Conservation (phyloP, 75 land plant genomes). For the Adiantum capillusveneris region DNA sequence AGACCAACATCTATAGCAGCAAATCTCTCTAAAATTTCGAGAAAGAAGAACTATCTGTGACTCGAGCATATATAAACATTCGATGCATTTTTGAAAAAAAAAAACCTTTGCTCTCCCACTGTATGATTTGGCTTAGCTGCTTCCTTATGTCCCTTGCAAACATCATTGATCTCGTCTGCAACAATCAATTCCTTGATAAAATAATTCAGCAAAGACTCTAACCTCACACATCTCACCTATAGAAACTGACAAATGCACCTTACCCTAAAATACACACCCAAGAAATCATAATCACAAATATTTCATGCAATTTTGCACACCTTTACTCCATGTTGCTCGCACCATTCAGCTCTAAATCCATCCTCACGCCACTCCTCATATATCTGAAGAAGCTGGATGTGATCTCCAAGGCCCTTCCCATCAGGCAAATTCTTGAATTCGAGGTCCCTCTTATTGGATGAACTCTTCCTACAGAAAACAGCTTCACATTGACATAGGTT, state of each 20-base stretch:
- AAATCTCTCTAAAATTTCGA: no score
- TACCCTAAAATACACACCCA: neutral
- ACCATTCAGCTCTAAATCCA: conserved; percentile 70
- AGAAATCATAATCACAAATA: no score
- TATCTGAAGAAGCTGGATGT: conserved; percentile 89
- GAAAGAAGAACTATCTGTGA: no score
- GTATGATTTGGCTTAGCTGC: conserved; percentile 66
- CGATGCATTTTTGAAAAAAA: no score
- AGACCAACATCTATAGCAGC: no score
- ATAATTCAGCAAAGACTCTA: neutral
- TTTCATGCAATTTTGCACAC: no score
- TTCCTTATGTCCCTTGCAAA: conserved; percentile 90
- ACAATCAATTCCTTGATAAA: no score
- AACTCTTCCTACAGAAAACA: conserved; percentile 30
- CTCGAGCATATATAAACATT: no score
- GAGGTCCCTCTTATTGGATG: conserved; percentile 60
- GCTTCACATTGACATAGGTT: no score
- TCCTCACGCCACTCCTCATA: conserved; percentile 63
- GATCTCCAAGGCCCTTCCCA: conserved; percentile 93
- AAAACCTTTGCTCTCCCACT: conserved; percentile 33
- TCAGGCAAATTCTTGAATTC: conserved; percentile 52
- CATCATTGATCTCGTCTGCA: conserved; percentile 82
- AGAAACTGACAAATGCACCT: neutral
- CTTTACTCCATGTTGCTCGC: conserved; percentile 65
- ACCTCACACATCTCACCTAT: neutral